A percentile compares a stretch with the other conserved stretches of the same genome.
Conservation (phyloP, 768 basidiomycete genomes). For the Atractiella rhizophila region DNA sequence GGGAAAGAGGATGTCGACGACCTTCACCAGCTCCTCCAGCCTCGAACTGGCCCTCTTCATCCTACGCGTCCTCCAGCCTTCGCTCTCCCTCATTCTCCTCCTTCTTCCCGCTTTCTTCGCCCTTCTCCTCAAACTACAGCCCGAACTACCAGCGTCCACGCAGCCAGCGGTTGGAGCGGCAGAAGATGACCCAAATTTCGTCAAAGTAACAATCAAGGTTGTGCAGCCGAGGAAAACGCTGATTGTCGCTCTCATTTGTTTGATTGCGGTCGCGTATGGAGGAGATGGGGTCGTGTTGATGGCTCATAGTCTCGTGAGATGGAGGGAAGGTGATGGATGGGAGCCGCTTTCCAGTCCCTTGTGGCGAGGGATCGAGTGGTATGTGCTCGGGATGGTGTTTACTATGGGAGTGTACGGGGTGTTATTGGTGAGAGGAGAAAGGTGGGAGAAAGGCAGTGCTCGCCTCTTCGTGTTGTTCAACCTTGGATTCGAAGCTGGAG, state of each 20-base stretch:
- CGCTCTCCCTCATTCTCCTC: no score
- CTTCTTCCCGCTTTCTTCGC: no score
- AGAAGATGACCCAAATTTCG: no score
- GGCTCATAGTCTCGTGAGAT: conserved; percentile 30
- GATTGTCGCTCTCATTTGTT: conserved; percentile 45
- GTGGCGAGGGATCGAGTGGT: conserved; percentile 78
- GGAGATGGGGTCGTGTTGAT: conserved; percentile 52
- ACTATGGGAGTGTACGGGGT: no score
- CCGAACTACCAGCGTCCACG: no score
- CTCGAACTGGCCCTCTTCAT: no score
- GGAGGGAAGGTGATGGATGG: neutral
- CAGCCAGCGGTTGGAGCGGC: no score
- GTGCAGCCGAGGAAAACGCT: conserved; percentile 16
- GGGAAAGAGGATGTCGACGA: no score
- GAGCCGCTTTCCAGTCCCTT: conserved; percentile 57
- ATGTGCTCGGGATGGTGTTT: conserved; percentile 63
- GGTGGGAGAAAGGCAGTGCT: conserved; percentile 21
- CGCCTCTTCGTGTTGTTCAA: conserved; percentile 11
- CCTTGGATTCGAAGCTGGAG: neutral
- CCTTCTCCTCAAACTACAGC: no score
- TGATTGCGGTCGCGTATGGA: conserved; percentile 46
- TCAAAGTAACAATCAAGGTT: conserved; percentile 5
- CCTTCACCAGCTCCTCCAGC: no score
- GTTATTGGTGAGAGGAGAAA: conserved; percentile 24
- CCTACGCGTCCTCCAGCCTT: no score